Percentiles rank a stretch among this genome's conserved stretches.
Conservation (phyloP, 164 flowering plant species). For the Macadamia tetraphylla region DNA sequence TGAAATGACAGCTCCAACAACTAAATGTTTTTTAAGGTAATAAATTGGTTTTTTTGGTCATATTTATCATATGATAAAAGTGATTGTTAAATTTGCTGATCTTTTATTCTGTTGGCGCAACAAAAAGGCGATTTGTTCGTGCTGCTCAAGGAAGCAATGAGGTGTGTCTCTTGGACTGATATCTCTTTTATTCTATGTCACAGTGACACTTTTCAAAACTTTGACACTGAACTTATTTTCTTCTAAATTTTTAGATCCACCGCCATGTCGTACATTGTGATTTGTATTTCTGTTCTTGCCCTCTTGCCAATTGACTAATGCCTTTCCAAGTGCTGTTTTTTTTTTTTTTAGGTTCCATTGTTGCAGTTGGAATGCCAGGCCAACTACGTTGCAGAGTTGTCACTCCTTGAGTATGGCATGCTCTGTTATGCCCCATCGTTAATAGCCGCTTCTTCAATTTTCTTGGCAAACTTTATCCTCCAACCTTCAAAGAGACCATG, state of each 20-base stretch:
- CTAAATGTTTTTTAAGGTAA: constrained; percentile 87
- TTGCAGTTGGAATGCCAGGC: constrained; percentile 81
- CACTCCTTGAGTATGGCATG: constrained; percentile 82
- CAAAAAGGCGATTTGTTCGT: constrained; percentile 71
- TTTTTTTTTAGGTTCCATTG: constrained; percentile 37
- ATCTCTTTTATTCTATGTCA: too few relatives aligned
- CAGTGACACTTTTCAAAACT: too few relatives aligned
- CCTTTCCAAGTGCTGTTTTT: background rate
- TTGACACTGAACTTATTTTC: background rate
- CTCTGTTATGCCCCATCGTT: constrained; percentile 77
- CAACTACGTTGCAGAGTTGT: constrained; percentile 82
- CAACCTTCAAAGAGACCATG: constrained; percentile 73
- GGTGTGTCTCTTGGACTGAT: constrained; percentile 28
- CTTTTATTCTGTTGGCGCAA: constrained; percentile 2
- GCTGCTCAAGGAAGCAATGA: constrained; percentile 74
- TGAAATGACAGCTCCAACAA: constrained; percentile 92
- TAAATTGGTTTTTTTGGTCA: background rate
- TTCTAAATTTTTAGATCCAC: background rate
- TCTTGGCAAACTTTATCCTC: constrained; percentile 69
- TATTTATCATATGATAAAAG: background rate
- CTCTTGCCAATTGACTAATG: background rate
- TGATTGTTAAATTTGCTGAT: background rate
- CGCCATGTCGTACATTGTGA: too few relatives aligned
- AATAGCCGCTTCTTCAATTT: constrained; percentile 79
- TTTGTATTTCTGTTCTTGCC: background rate